Conservation (phyloP, 2,329 filamentous ascomycete species). For the Alternaria consortialis region DNA sequence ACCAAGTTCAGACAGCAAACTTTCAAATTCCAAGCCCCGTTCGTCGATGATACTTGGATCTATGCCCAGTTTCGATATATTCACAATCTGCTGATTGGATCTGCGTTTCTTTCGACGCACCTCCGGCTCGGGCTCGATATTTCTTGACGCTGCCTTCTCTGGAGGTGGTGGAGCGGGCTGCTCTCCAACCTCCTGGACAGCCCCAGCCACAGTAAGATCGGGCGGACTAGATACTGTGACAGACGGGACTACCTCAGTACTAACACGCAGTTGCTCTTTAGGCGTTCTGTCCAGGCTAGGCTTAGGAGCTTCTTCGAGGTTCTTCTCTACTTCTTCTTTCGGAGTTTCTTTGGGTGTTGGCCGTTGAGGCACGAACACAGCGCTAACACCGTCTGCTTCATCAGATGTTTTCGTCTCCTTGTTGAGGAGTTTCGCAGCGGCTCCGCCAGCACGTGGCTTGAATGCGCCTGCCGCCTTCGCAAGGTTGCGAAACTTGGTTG, state of each 20-base stretch:
- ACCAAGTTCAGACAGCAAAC: constrained; percentile 84
- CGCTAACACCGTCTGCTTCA: constrained; percentile 87
- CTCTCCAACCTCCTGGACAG: constrained; percentile 34
- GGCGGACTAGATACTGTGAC: constrained; percentile 49
- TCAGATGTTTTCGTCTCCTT: constrained; percentile 64
- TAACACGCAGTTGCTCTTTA: constrained; percentile 40
- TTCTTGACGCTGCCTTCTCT: constrained; percentile 32
- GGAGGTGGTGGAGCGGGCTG: constrained; percentile 51
- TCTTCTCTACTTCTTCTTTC: constrained; percentile 38
- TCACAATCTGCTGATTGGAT: constrained; percentile 79
- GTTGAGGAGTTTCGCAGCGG: constrained; percentile 78
- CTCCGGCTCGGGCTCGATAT: constrained; percentile 50
- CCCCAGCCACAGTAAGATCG: constrained; percentile 27
- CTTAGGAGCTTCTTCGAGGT: constrained; percentile 34
- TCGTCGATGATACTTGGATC: constrained; percentile 79
- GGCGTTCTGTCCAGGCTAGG: constrained; percentile 37
- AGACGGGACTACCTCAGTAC: constrained; percentile 45
- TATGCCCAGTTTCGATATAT: constrained; percentile 79
- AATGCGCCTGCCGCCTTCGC: constrained; percentile 75
- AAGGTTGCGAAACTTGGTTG: constrained; percentile 80
- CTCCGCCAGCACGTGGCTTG: constrained; percentile 87
- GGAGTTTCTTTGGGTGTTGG: constrained; percentile 38
- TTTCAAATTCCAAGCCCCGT: constrained; percentile 80
- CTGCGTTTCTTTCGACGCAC: constrained; percentile 68
- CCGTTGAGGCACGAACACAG: constrained; percentile 78